Conservation (phyloP, 441 rosid genomes). For the Pelargonium myrrhifolium region DNA sequence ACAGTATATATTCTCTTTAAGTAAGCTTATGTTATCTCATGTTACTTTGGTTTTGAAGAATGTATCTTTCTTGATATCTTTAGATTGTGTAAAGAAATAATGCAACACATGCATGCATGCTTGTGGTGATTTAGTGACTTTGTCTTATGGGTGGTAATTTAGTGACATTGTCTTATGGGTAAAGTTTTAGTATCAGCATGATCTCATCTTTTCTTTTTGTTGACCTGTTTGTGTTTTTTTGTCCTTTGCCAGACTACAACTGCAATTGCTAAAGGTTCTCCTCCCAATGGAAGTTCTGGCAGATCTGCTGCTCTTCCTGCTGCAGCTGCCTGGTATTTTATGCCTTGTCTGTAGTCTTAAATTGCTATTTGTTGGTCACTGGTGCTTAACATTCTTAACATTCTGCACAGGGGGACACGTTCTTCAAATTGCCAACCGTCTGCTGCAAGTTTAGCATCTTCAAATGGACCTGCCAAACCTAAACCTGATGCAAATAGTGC, state of each 20-base stretch:
- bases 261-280: constrained; percentile 47
- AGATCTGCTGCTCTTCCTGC: constrained; percentile 72
- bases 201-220: neutral
- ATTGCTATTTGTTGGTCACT: constrained; percentile 3
- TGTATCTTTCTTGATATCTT: neutral
- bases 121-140: neutral
- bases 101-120: neutral
- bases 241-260: constrained; percentile 36
- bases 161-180: too few species aligned
- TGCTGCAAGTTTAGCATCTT: constrained; percentile 31
- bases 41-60: neutral
- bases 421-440: constrained; percentile 40
- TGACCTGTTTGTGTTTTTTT: constrained; percentile 2
- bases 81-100: neutral
- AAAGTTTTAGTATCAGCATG: too few species aligned
- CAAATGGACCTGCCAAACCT: constrained; percentile 47
- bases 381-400: constrained; percentile 18
- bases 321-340: constrained; percentile 75
- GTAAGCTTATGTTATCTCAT: neutral
- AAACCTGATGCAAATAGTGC: constrained; percentile 37
- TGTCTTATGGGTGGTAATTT: too few species aligned
- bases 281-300: constrained; percentile 64
- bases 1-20: neutral
- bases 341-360: constrained; percentile 1
- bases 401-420: constrained; percentile 66